Base-by-base conservation (phyloP, 441 rosid genomes). In the Syzygium malaccense region DNA sequence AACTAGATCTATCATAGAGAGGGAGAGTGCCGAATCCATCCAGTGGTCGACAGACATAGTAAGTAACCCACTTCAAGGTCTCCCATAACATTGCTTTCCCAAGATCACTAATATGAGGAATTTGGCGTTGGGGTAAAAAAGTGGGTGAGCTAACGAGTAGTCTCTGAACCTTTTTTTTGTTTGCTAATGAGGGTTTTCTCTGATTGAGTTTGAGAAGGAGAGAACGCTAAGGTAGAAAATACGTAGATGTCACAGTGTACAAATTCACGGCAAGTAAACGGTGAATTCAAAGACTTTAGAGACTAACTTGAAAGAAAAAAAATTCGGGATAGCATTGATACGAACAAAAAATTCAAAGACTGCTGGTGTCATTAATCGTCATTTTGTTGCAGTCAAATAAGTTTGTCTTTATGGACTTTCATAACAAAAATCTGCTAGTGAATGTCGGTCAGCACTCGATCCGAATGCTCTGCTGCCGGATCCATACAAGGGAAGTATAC, bases 1-100 rank as follows among this genome's bases (percentile, higher is more conserved):
- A 86, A 8, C 68, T 64, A 94, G 97, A 93, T 94, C 95, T 4
- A 89, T 94, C 26, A 18, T 94, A 15, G 94, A 94, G 89, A 75
- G 91, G 45, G 89, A 91, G 90, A 93, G 85, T 79, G 85, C 93
- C 88, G 92, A 92, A 91, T 94, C 96, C 14, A 79, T 93, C 85
- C 49, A 87, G 28, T 94, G 94, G 94, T 91, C 95, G 54, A 62
- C 92, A 84, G 92, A 94, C 56, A 91, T 90, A 17, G 95, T 94
- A 86, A 94, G 95, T 88, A 57, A 71, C 25, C 79, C 54, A 18
- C 68, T 60, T 60, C 68, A 28, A 60, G 68, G 33, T 86, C 54
- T 86, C 56, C 17, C 55, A 32, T 60, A 28, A 58, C 64, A 58
- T 58, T 26, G 64, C 64, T 58, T 58, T 58, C 64, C 64, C 64